A percentile compares a stretch with the other conserved stretches of the same genome.
Evolutionary conservation across 257 asterid species (phyloP).

Genomic region (Jaltomata sinuosa): DNA sequence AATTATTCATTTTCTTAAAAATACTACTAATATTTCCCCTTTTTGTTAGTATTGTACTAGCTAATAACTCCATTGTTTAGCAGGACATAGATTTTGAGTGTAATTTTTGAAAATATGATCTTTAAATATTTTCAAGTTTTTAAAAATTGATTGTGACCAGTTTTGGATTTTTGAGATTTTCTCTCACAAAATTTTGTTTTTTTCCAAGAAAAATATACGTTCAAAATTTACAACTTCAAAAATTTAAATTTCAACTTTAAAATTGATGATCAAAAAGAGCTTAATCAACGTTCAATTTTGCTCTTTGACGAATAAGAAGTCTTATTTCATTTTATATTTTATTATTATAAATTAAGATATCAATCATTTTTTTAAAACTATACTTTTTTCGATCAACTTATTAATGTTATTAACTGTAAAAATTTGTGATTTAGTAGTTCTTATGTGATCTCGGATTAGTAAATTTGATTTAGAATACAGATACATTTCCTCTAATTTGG

Average conservation of each 20-base stretch:
- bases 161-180: neutral
- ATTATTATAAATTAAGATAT: neutral
- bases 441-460: neutral
- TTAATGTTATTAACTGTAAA: neutral
- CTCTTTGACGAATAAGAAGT: neutral
- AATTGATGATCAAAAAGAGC: neutral
- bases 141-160: neutral
- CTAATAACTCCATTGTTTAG: no score
- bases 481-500: neutral
- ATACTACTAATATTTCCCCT: no score
- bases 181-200: neutral
- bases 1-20: neutral
- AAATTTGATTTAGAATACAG: neutral
- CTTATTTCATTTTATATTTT: neutral
- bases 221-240: neutral
- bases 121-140: neutral
- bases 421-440: neutral
- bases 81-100: no score
- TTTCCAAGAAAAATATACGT: neutral
- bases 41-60: no score
- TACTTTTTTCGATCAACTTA: neutral
- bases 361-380: neutral
- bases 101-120: no score
- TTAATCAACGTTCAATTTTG: neutral
- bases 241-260: neutral